Conservation (phyloP, 2,329 filamentous ascomycete species). For the Macrophomina tecta region DNA sequence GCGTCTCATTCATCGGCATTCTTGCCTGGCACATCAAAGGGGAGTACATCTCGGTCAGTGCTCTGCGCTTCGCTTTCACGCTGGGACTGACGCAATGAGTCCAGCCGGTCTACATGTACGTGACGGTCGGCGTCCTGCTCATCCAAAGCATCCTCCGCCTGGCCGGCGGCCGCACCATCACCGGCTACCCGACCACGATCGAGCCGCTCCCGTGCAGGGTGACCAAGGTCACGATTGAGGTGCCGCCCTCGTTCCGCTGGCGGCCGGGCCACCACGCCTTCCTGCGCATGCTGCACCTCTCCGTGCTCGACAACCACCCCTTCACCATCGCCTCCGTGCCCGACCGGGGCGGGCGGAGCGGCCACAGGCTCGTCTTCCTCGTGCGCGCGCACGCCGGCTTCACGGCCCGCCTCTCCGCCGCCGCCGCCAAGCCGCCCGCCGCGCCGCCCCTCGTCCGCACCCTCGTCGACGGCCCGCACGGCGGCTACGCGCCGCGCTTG, state of each 20-base stretch:
- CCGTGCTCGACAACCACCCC: conserved; percentile 37
- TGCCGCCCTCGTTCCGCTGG: conserved; percentile 33
- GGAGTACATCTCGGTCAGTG: conserved; percentile 31
- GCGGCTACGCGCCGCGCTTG: conserved; percentile 30
- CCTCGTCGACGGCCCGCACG: conserved; percentile 41
- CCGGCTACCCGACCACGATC: conserved; percentile 34
- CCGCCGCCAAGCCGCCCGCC: no score
- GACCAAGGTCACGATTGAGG: conserved; percentile 33
- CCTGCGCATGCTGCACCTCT: conserved; percentile 37
- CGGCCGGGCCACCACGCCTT: conserved; percentile 67
- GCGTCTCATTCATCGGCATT: conserved; percentile 34
- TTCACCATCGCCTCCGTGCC: conserved; percentile 40
- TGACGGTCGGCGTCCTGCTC: conserved; percentile 34
- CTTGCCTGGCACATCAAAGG: conserved; percentile 38
- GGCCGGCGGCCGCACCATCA: background rate
- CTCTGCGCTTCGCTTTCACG: background rate
- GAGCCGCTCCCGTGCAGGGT: conserved; percentile 34
- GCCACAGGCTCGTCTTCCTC: conserved; percentile 31
- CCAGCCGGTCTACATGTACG: conserved; percentile 36
- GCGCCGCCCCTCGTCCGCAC: conserved; percentile 22
- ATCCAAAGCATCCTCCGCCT: conserved; percentile 31
- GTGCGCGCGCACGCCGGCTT: conserved; percentile 36
- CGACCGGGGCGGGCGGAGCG: no score
- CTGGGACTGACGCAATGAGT: background rate
- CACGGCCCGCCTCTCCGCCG: conserved; percentile 31